Evolutionary conservation across 2,329 filamentous ascomycete genomes (phyloP), one percentile per base, ranked within the genome.

Genomic region (Shiraia sp.): DNA sequence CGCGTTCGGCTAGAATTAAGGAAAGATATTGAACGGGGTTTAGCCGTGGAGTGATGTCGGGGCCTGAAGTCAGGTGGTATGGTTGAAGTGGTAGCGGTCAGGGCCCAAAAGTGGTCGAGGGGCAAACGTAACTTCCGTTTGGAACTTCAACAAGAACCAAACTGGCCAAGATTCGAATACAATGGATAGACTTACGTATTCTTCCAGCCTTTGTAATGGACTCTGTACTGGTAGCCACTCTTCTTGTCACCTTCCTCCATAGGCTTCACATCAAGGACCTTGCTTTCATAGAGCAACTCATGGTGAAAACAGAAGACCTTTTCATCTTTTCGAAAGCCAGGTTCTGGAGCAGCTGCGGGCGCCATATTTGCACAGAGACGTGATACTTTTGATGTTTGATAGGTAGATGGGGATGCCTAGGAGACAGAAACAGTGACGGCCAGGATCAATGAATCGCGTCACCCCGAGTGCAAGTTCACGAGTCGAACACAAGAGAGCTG

Each of bases 131-230:
- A 33, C 29, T 26, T 19, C 9, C 28, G 32, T 36, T 32, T 9
- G 29, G n/a, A n/a, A n/a, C 4, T 9, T 8, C 35, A 22, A 29
- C 16, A 32, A 32, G n/a, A 13, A 19, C 17, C 36, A 44, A 27
- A 49, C 45, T 22, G 30, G 28, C 22, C 22, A 17, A n/a, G 28
- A 38, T 12, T 10, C 15, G 23, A 24, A 32, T 19, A 19, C 25
- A 32, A 2, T 36, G 32, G 27, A 44, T 17, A 22, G 45, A 84
- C 84, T 74, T 75, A 88, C 79, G 90, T 96, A 70, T 92, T 91
- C 78, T 99, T 99, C 93, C 93, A 99, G 63, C 93, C 93, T 73
- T 97, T 97, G 77, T 99, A 99, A 73, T 99, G 93, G 40, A 99
- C 88, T 65, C 88, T 88, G 75, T 95, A 99, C 68, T 90, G 83